Base-by-base conservation (phyloP, 1,284 basidiomycete species). In the Phenoliferia sp. region DNA sequence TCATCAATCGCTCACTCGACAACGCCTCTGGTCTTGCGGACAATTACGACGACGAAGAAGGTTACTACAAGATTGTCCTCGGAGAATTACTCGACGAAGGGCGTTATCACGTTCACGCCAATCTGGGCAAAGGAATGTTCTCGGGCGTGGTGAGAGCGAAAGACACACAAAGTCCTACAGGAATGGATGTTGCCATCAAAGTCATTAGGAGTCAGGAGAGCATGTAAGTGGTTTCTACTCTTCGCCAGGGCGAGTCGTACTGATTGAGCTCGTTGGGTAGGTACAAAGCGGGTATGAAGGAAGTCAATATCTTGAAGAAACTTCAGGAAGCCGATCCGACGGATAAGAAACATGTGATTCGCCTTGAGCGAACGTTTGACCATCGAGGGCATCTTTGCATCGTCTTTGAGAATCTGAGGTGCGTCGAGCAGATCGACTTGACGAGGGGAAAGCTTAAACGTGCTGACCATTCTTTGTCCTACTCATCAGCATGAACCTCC, bases 101-200 rank as follows among this genome's bases (percentile, higher is more conserved):
- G 3, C 85, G 90, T 56, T 99, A 98, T 79, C 93, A 97, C 77
- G 92, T 99, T 16, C 95, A 91, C 73, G 93, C 92, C 35, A 92
- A 87, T 59, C 83, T 99, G 16, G 96, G 96, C 36, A 94, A 95
- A 78, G 96, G 96, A 67, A 99, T 99, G 94, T 99, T 99, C 80
- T 92, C 93, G 54, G 92, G 90, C 60, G 96, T 99, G 50, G 94
- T 98, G 29, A 86, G 90, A 58, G 94, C 94, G 10, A 88, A 91
- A 59, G 86, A 96, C 29, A 82, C 94, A 35, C 85, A 89, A 74
- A 85, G 60, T 64, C 67, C 34, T n/a, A 67, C 62, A 59, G 54
- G 63, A 16, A 86, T 85, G 74, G 94, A 99, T 77, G 94, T 99
- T 2, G 96, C 96, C 0, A 97, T 99, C 81, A 99, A 99, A 80